phyloP scores from a whole-genome alignment of 1,284 basidiomycete genomes.

The Pseudozyma tsukubaensis region DNA sequence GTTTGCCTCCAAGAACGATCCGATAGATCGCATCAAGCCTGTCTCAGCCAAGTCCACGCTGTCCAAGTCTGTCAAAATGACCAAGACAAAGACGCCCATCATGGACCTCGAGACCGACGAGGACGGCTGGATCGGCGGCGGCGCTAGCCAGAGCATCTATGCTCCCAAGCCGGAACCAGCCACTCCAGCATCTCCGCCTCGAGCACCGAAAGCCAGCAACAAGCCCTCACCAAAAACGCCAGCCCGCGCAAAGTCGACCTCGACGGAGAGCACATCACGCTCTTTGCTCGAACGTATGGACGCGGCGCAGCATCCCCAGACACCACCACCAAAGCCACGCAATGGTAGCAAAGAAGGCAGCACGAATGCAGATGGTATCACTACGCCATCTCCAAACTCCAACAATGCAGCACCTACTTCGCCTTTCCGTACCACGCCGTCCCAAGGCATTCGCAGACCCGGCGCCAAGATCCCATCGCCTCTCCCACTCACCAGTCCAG shows the following conservation, averaged over 20 bases:
- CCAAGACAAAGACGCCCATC: conserved; percentile 24
- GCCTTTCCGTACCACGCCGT: conserved; percentile 36
- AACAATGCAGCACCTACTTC: conserved; percentile 12
- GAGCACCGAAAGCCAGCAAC: conserved; percentile 9
- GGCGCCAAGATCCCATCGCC: conserved; percentile 48
- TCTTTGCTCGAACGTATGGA: conserved; percentile 47
- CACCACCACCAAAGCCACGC: conserved; percentile 29
- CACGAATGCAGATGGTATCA: not conserved
- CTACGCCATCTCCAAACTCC: conserved; percentile 25
- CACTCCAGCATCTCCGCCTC: conserved; percentile 28
- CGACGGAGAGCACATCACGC: conserved; percentile 2
- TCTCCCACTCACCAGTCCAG: conserved; percentile 46
- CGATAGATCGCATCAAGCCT: conserved; percentile 16
- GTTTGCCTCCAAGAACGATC: conserved; percentile 9
- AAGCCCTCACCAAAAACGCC: conserved; percentile 28
- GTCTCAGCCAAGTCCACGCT: not conserved
- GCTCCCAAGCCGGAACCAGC: conserved; percentile 24
- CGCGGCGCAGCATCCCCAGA: conserved; percentile 24
- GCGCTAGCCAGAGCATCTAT: conserved; percentile 54
- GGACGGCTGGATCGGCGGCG: conserved; percentile 53
- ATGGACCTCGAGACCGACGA: conserved; percentile 41
- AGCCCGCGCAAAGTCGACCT: conserved; percentile 7
- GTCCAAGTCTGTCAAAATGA: conserved; percentile 5
- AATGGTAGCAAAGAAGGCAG: not conserved
- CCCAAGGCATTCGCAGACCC: conserved; percentile 42